Conservation (phyloP, 305 asterid species). For the Euphrasia arctica region DNA sequence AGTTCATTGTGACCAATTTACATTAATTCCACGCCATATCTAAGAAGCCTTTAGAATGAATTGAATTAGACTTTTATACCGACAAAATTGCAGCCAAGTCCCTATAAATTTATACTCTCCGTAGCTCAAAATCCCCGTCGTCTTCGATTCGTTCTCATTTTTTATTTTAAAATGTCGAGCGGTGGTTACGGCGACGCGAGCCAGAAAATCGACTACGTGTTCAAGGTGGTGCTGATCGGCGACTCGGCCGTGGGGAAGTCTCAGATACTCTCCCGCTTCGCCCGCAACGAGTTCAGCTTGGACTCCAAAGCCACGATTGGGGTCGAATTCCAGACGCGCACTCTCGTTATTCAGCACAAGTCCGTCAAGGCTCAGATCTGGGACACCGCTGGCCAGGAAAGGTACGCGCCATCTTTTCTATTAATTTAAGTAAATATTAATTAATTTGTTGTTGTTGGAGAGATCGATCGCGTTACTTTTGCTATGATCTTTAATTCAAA, state of each 20-base stretch:
- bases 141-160: no score
- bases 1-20: no score
- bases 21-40: no score
- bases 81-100: no score
- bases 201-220: slow-evolving; percentile 66
- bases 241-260: slow-evolving; percentile 87
- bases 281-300: slow-evolving; percentile 74
- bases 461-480: background rate
- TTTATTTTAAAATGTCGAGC: slow-evolving; percentile 40
- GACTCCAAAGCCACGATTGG: slow-evolving; percentile 85
- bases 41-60: no score
- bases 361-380: slow-evolving; percentile 89
- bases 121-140: no score
- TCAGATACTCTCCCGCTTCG: slow-evolving; percentile 65
- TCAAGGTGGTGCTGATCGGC: slow-evolving; percentile 79
- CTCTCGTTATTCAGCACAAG: slow-evolving; percentile 63
- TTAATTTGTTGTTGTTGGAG: slow-evolving; percentile 2
- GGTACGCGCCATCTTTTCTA: slow-evolving; percentile 32
- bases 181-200: slow-evolving; percentile 60
- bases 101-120: no score
- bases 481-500: background rate
- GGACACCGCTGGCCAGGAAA: slow-evolving; percentile 90
- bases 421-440: background rate
- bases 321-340: slow-evolving; percentile 78
- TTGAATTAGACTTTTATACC: no score